These are phyloP conservation scores for Aspergillus costaricaensis DNA, from an alignment of 2,329 filamentous ascomycete genomes.

Conservation along the genomic window DNA sequence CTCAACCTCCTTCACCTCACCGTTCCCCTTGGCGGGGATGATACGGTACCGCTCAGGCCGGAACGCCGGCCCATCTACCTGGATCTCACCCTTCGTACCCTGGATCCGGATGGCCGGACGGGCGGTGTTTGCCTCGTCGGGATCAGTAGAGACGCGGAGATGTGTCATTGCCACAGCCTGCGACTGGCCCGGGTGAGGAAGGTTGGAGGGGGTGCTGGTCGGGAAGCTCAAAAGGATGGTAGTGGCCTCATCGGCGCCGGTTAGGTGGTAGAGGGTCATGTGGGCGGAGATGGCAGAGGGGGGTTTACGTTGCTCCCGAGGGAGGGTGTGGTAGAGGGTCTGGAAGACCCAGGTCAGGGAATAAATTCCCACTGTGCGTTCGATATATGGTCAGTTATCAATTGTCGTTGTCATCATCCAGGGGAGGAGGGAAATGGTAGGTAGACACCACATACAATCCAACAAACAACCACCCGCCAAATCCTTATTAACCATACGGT, in stretches of 20 bases:
- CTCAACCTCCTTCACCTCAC: constrained; percentile 47
- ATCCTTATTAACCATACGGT: constrained; percentile 81
- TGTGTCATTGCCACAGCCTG: constrained; percentile 73
- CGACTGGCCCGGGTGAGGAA: constrained; percentile 48
- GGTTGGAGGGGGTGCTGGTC: constrained; percentile 49
- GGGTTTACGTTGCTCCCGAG: constrained; percentile 61
- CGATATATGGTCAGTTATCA: neutral
- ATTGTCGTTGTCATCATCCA: neutral
- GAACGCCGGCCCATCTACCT: constrained; percentile 72
- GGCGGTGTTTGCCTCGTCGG: constrained; percentile 60
- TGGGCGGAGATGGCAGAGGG: constrained; percentile 67
- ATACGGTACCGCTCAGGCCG: constrained; percentile 67
- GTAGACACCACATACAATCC: constrained; percentile 55
- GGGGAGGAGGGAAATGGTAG: neutral
- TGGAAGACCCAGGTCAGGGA: constrained; percentile 90
- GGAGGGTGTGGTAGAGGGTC: constrained; percentile 78
- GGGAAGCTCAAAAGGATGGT: constrained; percentile 77
- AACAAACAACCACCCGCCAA: constrained; percentile 80
- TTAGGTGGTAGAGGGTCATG: constrained; percentile 70
- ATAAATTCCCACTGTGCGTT: constrained; percentile 71
- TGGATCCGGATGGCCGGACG: constrained; percentile 76
- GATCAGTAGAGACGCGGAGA: constrained; percentile 63
- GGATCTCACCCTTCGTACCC: constrained; percentile 78
- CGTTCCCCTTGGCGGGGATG: constrained; percentile 55
- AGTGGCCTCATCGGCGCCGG: constrained; percentile 77